Conservation (phyloP, 495 filamentous ascomycete genomes). For the Parathielavia appendiculata region DNA sequence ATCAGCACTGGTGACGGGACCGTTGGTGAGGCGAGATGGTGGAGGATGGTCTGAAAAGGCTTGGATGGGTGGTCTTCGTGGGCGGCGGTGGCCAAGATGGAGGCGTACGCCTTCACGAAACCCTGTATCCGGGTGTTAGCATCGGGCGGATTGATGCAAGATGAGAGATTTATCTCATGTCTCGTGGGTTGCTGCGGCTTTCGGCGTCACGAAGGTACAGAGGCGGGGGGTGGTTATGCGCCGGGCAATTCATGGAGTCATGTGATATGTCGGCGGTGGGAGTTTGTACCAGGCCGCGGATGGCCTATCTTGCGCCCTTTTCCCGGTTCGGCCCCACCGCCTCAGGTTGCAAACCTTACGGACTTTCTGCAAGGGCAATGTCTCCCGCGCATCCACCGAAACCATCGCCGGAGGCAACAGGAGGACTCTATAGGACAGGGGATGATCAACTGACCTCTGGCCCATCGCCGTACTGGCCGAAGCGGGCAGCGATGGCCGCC, state of each 20-base stretch:
- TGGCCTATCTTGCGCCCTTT: neutral
- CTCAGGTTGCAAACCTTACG: neutral
- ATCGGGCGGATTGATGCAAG: neutral
- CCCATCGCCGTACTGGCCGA: constrained; percentile 42
- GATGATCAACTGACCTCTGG: constrained; percentile 37
- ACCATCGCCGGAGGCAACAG: neutral
- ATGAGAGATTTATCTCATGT: neutral
- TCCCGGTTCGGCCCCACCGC: neutral
- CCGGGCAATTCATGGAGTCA: too few species aligned
- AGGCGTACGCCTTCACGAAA: constrained; percentile 50
- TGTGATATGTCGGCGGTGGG: too few species aligned
- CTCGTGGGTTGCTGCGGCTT: neutral
- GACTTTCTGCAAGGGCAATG: neutral
- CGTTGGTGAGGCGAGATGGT: constrained; percentile 34
- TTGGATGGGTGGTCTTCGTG: constrained; percentile 29
- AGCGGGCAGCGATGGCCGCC: constrained; percentile 46
- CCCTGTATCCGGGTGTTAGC: constrained; percentile 29
- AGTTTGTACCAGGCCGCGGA: neutral
- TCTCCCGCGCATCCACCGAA: neutral
- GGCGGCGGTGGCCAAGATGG: constrained; percentile 42
- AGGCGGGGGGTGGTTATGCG: neutral
- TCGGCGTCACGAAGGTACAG: neutral
- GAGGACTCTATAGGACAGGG: neutral
- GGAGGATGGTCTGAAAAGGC: constrained; percentile 41
- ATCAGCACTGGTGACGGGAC: constrained; percentile 32